phyloP scores from a whole-genome alignment of 768 basidiomycete species.

The Mycena galopus region DNA sequence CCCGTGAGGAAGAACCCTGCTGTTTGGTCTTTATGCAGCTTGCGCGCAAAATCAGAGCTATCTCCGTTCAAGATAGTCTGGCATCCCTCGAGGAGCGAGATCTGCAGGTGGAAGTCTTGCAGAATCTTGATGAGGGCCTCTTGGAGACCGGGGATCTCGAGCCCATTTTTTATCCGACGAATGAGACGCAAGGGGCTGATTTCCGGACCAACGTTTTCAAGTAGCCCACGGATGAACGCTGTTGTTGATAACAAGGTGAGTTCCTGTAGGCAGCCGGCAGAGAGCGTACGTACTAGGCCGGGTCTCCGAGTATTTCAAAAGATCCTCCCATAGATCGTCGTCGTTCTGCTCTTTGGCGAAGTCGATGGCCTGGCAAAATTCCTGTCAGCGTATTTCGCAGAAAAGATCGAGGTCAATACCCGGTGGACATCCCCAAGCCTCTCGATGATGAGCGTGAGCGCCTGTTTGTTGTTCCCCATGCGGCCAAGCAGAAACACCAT shows the following conservation, averaged over 20 bases:
- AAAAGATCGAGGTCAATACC: constrained; percentile 56
- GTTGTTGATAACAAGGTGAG: constrained; percentile 7
- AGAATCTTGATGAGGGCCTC: constrained; percentile 96
- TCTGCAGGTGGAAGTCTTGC: constrained; percentile 95
- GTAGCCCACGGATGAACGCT: constrained; percentile 94
- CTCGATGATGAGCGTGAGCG: constrained; percentile 94
- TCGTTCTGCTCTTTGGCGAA: constrained; percentile 98
- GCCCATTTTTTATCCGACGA: constrained; percentile 93
- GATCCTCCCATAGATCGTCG: constrained; percentile 97
- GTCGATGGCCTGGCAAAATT: constrained; percentile 84
- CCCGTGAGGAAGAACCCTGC: constrained; percentile 84
- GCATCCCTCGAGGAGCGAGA: constrained; percentile 93
- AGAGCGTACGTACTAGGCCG: constrained; percentile 71
- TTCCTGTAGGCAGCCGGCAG: background rate
- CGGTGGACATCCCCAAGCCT: constrained; percentile 92
- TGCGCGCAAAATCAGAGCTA: constrained; percentile 75
- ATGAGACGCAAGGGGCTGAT: constrained; percentile 96
- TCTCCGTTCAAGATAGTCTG: constrained; percentile 90
- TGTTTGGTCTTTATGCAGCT: constrained; percentile 81
- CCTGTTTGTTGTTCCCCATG: constrained; percentile 98
- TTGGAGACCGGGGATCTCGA: constrained; percentile 96
- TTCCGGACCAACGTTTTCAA: constrained; percentile 97
- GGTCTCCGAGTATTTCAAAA: constrained; percentile 94
- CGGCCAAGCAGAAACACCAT: constrained; percentile 98
- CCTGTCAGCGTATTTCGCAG: background rate